Evolutionary conservation across 257 asterid genomes (phyloP).

Genomic region (Jasminum sambac): DNA sequence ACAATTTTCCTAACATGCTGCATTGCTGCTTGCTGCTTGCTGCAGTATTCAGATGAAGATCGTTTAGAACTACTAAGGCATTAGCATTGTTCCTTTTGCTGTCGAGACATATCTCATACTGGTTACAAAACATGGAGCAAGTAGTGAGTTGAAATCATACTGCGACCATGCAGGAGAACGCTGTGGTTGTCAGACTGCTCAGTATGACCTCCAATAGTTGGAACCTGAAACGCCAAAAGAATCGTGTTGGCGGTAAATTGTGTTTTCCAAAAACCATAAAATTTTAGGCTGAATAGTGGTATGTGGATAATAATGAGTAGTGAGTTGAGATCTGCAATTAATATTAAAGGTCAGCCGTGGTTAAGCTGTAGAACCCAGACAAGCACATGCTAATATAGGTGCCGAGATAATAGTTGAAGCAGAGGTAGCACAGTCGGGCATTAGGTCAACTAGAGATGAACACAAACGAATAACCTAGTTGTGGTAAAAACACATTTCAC

Average conservation of each 20-base stretch:
- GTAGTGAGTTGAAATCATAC: neutral
- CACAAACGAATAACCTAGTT: slow-evolving; percentile 3
- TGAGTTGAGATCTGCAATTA: too few species aligned
- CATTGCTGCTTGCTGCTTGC: too few species aligned
- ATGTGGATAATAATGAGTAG: too few species aligned
- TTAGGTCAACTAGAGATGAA: neutral
- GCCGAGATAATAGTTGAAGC: neutral
- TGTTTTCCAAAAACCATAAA: too few species aligned
- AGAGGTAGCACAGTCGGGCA: neutral
- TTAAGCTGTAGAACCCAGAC: too few species aligned
- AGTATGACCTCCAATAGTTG: slow-evolving; percentile 75
- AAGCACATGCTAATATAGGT: neutral
- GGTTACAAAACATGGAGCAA: neutral
- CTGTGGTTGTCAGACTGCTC: slow-evolving; percentile 26
- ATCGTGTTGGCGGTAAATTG: neutral
- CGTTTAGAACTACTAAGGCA: slow-evolving; percentile 23
- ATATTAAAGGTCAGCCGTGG: too few species aligned
- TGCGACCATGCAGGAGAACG: neutral
- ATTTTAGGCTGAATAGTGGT: too few species aligned
- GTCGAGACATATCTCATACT: neutral
- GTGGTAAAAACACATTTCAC: too few species aligned
- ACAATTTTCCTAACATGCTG: slow-evolving; percentile 24
- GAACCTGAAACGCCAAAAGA: slow-evolving; percentile 54
- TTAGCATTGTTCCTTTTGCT: neutral
- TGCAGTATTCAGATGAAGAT: neutral